Base-by-base conservation (phyloP, 805 yeast species). In the Kluyveromyces siamensis region DNA sequence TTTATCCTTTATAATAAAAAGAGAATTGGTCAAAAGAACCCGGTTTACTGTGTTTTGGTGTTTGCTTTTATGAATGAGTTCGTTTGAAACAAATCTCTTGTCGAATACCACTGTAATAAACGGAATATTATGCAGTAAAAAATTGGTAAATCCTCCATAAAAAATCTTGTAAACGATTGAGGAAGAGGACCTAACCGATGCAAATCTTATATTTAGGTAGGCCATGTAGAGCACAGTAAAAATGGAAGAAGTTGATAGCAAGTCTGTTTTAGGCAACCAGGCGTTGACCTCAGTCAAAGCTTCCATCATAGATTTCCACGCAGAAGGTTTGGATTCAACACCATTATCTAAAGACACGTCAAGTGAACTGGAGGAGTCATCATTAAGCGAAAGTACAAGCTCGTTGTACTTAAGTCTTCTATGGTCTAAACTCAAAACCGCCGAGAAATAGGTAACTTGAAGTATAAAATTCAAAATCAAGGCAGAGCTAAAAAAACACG, bases 381-480 rank as follows among this genome's bases (percentile, higher is more conserved):
- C 40, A 43, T 35, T 37, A 10, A 33, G 40, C 36, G 44, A 33
- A 16, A 46, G 40, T 8, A 77, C 59, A 11, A 81, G 60, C 51
- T 81, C 87, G 14, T 75, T 75, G 16, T 83, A 70, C 54, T 83
- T 90, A 27, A 76, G 62, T 47, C 87, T 72, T 43, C 81, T 74
- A 30, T 81, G 66, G 65, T 87, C 95, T 37, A 87, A 76, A 16
- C 83, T 73, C 30, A 86, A 66, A 1, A 85, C 78, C 0, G 88
- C 80, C 1, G 81, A 69, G 50, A 85, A 76, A 61, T 72, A 86
- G 1, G 90, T 77, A 44, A 80, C 59, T 54, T 82, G 87, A 37
- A 87, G 66, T 6, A 75, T 49, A 58, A 79, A 84, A 53, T 84
- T 87, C 38, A 82, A 63, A 1, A 77, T 27, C n/a, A 84, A 55